Evolutionary conservation across 192 early-diverging fungal species (phyloP), one percentile per base, ranked within the genome.

Genomic region (Backusella circina): DNA sequence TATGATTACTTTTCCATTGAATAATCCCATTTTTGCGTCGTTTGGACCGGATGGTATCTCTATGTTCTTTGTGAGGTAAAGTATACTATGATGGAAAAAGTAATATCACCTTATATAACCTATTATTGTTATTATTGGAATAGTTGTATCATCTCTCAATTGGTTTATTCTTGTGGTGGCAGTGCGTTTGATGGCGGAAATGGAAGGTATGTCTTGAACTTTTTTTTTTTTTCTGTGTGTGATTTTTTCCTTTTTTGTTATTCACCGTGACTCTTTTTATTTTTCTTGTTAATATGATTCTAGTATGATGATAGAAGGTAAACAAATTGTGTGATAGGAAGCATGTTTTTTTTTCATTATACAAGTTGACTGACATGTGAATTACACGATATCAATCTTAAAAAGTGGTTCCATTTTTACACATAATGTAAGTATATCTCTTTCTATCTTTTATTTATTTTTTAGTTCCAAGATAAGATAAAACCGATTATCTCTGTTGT

Each of bases 141-240:
- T 71, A 88, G 86, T 33, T 85, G 82, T 30, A 82, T 92, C n/a
- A 77, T 92, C 21, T 85, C 92, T 3, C 94, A 95, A 76, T 64
- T 92, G 32, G 88, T 91, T 21, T 93, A 87, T 74, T 91, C 93
- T 7, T 75, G 80, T n/a, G 96, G 95, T n/a, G 92, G 92, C 3
- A 96, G 95, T 73, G 88, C 86, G 26, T 99, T 99, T 89, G 89
- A 89, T 36, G 96, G 96, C 44, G 96, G 93, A 6, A 95, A 95
- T 79, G 97, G 96, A 72, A 92, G 92, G 89, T 95, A 75, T 91
- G 75, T 70, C 39, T 18, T 39, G 50, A 21, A 32, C 35, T 18
- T 12, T 67, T 23, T 65, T 15, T 72, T 38, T 51, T 64, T 67
- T 64, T 50, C 73, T 50, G 31, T 26, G 38, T 26, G 36, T 74